Evolutionary conservation across 176 grass and related monocot species (phyloP).

Genomic region (Puccinellia tenuiflora): DNA sequence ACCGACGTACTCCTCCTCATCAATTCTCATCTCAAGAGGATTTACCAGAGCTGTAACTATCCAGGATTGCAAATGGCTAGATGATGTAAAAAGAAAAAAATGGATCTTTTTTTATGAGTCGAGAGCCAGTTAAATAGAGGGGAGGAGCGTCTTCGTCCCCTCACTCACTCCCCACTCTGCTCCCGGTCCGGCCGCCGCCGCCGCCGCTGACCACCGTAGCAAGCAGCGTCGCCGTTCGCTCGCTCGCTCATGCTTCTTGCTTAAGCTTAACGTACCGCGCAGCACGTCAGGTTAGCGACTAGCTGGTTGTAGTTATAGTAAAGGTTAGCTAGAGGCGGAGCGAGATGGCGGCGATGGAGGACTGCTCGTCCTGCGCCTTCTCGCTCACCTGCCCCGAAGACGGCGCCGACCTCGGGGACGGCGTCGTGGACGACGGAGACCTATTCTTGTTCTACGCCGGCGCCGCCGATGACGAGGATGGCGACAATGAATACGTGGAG

Average conservation of each 20-base stretch:
- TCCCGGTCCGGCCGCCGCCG: not conserved
- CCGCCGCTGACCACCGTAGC: conserved; percentile 12
- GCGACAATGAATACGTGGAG: conserved; percentile 63
- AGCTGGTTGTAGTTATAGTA: not conserved
- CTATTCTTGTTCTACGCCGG: conserved; percentile 11
- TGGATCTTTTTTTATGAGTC: not conserved
- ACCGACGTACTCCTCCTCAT: not conserved
- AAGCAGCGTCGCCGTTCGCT: not conserved
- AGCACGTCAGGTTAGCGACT: not conserved
- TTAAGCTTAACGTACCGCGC: not conserved
- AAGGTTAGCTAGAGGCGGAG: not conserved
- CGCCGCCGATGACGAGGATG: conserved; percentile 12
- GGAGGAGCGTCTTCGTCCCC: conserved; percentile 15
- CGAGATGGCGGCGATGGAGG: conserved; percentile 23
- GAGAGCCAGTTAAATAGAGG: conserved; percentile 28
- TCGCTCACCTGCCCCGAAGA: conserved; percentile 78
- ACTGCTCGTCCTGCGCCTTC: conserved; percentile 44
- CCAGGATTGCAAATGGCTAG: not conserved
- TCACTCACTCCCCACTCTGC: conserved; percentile 13
- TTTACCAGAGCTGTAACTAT: conserved; percentile 19
- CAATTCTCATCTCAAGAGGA: not conserved
- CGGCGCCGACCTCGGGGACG: conserved; percentile 44
- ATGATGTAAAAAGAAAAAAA: not conserved
- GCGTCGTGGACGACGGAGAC: conserved; percentile 30
- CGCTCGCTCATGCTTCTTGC: conserved; percentile 22